Conservation (phyloP, 257 asterid genomes). For the Scutellaria galericulata region DNA sequence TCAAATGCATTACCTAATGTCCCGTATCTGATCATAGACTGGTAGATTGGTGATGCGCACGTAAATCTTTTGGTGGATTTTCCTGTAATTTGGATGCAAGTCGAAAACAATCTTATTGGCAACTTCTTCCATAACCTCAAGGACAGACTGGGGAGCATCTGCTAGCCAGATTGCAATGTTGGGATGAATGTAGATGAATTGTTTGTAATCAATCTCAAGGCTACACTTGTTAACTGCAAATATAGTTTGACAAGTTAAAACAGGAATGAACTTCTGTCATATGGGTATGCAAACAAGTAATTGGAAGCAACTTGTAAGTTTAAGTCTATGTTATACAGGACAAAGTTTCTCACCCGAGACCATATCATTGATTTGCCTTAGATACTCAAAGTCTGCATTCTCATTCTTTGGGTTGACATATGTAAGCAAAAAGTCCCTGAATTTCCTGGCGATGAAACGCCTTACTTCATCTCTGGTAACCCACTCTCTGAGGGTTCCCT, state of each 20-base stretch:
- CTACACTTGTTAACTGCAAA: slow-evolving; percentile 92
- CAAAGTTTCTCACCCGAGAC: slow-evolving; percentile 69
- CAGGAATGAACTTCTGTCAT: slow-evolving; percentile 5
- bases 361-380: slow-evolving; percentile 95
- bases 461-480: slow-evolving; percentile 99
- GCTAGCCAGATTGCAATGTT: slow-evolving; percentile 99
- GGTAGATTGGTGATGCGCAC: slow-evolving; percentile 95
- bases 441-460: slow-evolving; percentile 88
- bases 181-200: slow-evolving; percentile 80
- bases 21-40: slow-evolving; percentile 94
- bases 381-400: slow-evolving; percentile 83
- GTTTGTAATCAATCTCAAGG: slow-evolving; percentile 96
- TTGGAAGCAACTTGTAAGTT: slow-evolving; percentile 3
- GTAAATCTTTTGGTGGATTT: slow-evolving; percentile 84
- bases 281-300: slow-evolving; percentile 20
- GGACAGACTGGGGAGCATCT: slow-evolving; percentile 98
- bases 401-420: slow-evolving; percentile 80
- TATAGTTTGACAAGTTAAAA: slow-evolving; percentile 33
- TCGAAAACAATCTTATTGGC: slow-evolving; percentile 85
- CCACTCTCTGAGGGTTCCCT: slow-evolving; percentile 98
- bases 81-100: slow-evolving; percentile 84
- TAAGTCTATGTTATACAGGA: background rate
- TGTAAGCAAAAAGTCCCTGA: slow-evolving; percentile 87
- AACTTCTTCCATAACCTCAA: slow-evolving; percentile 99
- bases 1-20: slow-evolving; percentile 65